Base-by-base conservation (phyloP, 495 filamentous ascomycete genomes). In the Aspergillus leporis region DNA sequence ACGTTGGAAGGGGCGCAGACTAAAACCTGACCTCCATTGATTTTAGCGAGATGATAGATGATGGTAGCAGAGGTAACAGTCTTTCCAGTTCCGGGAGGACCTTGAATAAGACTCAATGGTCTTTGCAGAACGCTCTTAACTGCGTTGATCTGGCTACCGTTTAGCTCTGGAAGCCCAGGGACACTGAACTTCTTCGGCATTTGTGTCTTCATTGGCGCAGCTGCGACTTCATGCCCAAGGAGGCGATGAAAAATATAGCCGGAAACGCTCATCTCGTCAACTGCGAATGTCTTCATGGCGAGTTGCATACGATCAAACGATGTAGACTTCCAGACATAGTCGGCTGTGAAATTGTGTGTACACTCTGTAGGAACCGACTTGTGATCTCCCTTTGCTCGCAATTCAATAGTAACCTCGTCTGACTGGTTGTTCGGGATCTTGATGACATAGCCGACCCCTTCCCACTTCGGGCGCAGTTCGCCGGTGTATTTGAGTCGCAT, bases 401-500 rank as follows among this genome's bases (percentile, higher is more conserved):
- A 78, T 69, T 99, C 94, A 52, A 99, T 89, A 14, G 91, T 94
- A 51, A 99, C 94, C 69, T 99, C 95, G 65, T 99, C 95, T 16
- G 92, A 97, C 77, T 97, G 92, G 72, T 98, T 98, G 80, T 99
- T 98, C 7, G 94, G 94, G 60, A 99, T 98, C 76, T 99, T 99
- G 75, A 98, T 92, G 53, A 99, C 94, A 73, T 99, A 99, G 53
- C 94, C 94, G 25, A 99, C 95, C 22, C 94, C 94, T 68, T 99
- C 94, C 94, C 94, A 99, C 59, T 92, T 87, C 31, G 92, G 81
- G 21, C 95, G 91, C 43, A 99, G 81, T 74, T 98, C 94, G 60
- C 94, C 94, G 55, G 88, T 94, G 76, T 99, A 99, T 63, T 95
- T 90, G 53, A 99, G 77, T 8, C 94, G 88, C 94, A 99, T 99